Conservation (phyloP, 2,329 filamentous ascomycete species). For the Trichoderma afroharzianum region DNA sequence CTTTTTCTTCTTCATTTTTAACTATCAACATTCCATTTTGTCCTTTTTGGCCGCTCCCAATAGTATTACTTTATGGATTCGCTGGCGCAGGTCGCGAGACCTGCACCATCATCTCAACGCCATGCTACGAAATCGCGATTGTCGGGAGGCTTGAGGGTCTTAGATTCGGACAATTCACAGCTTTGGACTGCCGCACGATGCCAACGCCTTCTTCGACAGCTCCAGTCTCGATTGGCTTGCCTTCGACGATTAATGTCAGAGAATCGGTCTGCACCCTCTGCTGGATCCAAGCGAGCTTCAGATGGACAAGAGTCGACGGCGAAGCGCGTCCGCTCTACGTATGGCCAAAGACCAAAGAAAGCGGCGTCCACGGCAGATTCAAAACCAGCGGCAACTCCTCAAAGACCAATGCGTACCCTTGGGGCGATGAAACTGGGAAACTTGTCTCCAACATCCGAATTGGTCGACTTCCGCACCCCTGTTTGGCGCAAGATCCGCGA, state of each 20-base stretch:
- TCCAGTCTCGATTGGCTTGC: conserved; percentile 41
- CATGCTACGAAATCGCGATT: neutral
- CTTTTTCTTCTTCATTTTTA: neutral
- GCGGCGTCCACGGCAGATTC: neutral
- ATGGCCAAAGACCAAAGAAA: conserved; percentile 24
- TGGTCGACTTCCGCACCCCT: conserved; percentile 30
- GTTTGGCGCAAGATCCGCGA: conserved; percentile 28
- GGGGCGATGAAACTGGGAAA: conserved; percentile 29
- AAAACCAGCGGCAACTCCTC: conserved; percentile 20
- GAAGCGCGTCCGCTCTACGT: conserved; percentile 32
- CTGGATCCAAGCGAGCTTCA: conserved; percentile 24
- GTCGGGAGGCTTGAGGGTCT: neutral
- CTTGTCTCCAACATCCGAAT: conserved; percentile 25
- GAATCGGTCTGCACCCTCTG: conserved; percentile 15
- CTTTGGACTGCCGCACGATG: conserved; percentile 48
- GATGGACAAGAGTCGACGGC: conserved; percentile 8
- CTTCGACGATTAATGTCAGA: conserved; percentile 35
- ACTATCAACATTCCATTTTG: neutral
- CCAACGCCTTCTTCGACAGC: conserved; percentile 44
- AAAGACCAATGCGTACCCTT: conserved; percentile 28
- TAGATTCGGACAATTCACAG: conserved; percentile 23
- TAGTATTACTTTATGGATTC: neutral
- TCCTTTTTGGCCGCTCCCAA: neutral
- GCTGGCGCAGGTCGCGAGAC: neutral
- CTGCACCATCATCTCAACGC: neutral